phyloP scores from a whole-genome alignment of 2,329 filamentous ascomycete species.

The Cadophora luteo-olivacea region DNA sequence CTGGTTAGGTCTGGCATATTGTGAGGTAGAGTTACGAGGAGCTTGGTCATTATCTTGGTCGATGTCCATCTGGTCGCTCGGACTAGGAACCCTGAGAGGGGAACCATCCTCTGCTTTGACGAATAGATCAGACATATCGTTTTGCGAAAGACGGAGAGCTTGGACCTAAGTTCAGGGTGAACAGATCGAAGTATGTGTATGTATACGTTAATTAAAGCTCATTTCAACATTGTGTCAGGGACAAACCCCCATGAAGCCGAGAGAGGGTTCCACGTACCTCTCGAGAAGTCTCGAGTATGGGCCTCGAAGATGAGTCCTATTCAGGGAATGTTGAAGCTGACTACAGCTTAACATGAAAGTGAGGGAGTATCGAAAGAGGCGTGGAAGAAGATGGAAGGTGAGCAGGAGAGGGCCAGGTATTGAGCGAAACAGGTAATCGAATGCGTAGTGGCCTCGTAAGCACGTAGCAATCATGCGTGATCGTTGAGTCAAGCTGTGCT shows the following conservation, averaged over 20 bases:
- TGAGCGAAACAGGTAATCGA: neutral
- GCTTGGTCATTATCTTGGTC: neutral
- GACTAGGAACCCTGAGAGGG: no score
- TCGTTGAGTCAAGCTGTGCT: neutral
- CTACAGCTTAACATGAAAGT: neutral
- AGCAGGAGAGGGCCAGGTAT: neutral
- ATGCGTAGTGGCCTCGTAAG: neutral
- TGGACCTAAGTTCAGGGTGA: neutral
- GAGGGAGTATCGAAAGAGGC: neutral
- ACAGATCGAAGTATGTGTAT: neutral
- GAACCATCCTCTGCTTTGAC: neutral
- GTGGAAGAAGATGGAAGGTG: neutral
- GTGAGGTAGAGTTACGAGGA: neutral
- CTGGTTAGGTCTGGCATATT: neutral
- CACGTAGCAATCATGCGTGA: neutral
- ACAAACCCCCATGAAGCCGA: neutral
- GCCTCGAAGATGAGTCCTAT: neutral
- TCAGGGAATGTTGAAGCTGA: neutral
- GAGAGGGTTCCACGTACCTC: neutral
- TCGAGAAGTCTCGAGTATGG: neutral
- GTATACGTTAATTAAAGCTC: neutral
- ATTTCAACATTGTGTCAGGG: neutral
- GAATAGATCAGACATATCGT: neutral
- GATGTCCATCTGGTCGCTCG: neutral
- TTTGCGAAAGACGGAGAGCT: neutral